A percentile compares a stretch with the other conserved stretches of the same genome.
Evolutionary conservation across 345 rosid genomes (phyloP).

Genomic region (Abelmoschus esculentus): DNA sequence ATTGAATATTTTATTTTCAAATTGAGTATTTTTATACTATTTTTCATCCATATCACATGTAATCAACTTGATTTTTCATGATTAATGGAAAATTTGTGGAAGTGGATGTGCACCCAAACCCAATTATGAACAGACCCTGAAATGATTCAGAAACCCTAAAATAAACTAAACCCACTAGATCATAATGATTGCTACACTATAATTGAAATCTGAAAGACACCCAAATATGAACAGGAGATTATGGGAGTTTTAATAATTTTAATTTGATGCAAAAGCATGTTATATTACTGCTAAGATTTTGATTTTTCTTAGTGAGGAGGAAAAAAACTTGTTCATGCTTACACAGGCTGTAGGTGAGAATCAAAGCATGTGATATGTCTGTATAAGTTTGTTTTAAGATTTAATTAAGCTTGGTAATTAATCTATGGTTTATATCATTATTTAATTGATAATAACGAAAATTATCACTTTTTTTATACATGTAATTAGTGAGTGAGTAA

Average conservation of each 20-base stretch:
- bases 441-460: background rate
- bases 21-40: too few species aligned
- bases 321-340: conserved; percentile 23
- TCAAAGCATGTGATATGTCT: conserved; percentile 41
- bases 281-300: conserved; percentile 13
- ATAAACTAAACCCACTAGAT: conserved; percentile 7
- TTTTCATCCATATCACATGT: background rate
- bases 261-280: conserved; percentile 20
- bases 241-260: conserved; percentile 5
- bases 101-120: background rate
- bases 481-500: too few species aligned
- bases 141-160: background rate
- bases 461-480: too few species aligned
- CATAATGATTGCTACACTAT: conserved; percentile 9
- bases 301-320: conserved; percentile 1
- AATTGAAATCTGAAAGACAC: background rate
- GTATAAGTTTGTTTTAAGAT: background rate
- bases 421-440: background rate
- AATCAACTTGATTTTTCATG: background rate
- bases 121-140: background rate
- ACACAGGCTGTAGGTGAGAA: conserved; percentile 34
- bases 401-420: background rate
- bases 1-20: too few species aligned
- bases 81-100: background rate
- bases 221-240: conserved; percentile 6